Evolutionary conservation across 176 grass and related monocot species (phyloP), one percentile per base, ranked within the genome.

Genomic region (Elymus sibiricus): DNA sequence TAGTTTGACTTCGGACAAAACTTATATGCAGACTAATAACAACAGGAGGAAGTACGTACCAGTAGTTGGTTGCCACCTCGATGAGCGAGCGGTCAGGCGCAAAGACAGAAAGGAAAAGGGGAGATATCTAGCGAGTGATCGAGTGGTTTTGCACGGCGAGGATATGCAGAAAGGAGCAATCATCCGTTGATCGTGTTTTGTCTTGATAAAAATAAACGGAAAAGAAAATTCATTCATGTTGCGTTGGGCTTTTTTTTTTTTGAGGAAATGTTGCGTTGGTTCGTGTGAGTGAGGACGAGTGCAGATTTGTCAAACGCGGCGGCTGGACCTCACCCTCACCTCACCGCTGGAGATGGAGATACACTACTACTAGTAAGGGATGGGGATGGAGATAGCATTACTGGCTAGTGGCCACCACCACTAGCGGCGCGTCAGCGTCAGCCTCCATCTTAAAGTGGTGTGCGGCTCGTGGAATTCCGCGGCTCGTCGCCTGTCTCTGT

Each of bases 241-340:
- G 47, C 15, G 1, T 46, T 42, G n/a, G n/a, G n/a, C n/a, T n/a
- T n/a, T n/a, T n/a, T n/a, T n/a, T n/a, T n/a, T n/a, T n/a, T n/a
- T n/a, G n/a, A n/a, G n/a, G n/a, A n/a, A n/a, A n/a, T 2, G 43
- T 49, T 39, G 34, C 67, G 19, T 70, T 39, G 74, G 49, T n/a
- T 51, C 46, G 49, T 19, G 51, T 21, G 44, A 12, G 47, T 55
- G 73, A 16, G 43, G 49, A 76, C 31, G 16, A 35, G 14, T 10
- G 6, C 7, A 17, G 3, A 27, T 74, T 74, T 42, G 77, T 79
- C 77, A 79, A 79, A 79, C 15, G 5, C 77, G 77, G 77, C 77
- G 77, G 77, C 77, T 40, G 77, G 10, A 70, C 31, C 37, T 11
- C 43, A 14, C 11, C 37, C 37, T 38, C 37, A 38, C 35, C 42